Conservation (phyloP, 257 asterid genomes). For the Schizonepeta tenuifolia region DNA sequence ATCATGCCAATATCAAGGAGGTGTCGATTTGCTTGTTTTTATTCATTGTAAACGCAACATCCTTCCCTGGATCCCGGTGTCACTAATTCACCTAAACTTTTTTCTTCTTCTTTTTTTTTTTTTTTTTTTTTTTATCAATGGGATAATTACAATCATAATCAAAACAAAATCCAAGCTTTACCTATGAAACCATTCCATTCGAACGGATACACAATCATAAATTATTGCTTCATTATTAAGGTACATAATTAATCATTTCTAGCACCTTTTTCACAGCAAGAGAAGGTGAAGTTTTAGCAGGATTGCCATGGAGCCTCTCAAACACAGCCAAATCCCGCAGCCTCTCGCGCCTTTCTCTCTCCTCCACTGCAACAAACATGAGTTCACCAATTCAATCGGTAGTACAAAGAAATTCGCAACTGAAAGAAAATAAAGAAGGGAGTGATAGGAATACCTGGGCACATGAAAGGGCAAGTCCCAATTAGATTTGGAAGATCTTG, state of each 20-base stretch:
- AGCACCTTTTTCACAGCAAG: slow-evolving; percentile 93
- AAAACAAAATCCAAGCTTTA: not conserved
- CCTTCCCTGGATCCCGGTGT: not conserved
- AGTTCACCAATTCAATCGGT: slow-evolving; percentile 21
- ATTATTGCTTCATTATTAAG: not conserved
- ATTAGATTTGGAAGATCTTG: slow-evolving; percentile 43
- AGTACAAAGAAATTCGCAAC: not conserved
- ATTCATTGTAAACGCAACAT: not conserved
- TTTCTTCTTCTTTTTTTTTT: too few species aligned
- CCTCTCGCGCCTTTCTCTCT: slow-evolving; percentile 81
- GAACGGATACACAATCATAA: not conserved
- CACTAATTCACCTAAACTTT: not conserved
- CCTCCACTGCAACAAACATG: slow-evolving; percentile 61
- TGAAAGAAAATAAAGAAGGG: not conserved
- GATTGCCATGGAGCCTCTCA: slow-evolving; percentile 87
- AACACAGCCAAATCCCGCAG: slow-evolving; percentile 88
- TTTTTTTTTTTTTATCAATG: not conserved
- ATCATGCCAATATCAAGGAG: not conserved
- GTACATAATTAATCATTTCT: not conserved
- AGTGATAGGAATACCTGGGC: slow-evolving; percentile 63
- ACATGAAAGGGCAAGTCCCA: slow-evolving; percentile 92
- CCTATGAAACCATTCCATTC: slow-evolving; percentile 21
- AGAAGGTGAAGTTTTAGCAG: slow-evolving; percentile 66
- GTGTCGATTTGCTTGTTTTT: not conserved
- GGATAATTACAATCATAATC: not conserved